Conservation (phyloP, 768 basidiomycete species). For the Galerina marginata region DNA sequence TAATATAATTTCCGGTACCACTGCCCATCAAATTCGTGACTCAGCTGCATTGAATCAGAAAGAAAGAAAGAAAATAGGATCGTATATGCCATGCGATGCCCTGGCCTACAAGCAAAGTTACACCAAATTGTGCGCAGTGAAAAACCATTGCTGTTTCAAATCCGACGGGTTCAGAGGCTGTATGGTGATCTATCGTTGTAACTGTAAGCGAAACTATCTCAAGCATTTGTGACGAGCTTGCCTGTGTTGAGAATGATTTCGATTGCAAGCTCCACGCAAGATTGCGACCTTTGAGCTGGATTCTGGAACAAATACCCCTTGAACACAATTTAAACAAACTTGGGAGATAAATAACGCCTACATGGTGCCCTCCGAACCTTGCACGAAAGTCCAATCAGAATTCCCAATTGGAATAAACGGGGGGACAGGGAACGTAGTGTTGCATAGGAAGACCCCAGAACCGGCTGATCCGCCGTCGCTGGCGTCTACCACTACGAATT, state of each 20-base stretch:
- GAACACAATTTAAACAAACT: not conserved
- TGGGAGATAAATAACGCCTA: not conserved
- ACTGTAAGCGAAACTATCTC: too few species aligned
- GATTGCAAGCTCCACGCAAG: conserved; percentile 16
- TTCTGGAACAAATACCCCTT: not conserved
- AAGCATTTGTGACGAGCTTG: not conserved
- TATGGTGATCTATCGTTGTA: not conserved
- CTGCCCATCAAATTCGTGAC: too few species aligned
- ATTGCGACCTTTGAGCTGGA: conserved; percentile 5
- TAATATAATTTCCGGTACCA: too few species aligned
- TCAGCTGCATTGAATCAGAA: too few species aligned
- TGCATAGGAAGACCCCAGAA: conserved; percentile 9
- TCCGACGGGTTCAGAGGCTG: conserved; percentile 9
- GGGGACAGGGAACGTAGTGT: conserved; percentile 4
- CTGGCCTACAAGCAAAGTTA: not conserved
- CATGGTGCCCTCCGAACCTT: conserved; percentile 9
- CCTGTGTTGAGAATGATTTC: conserved; percentile 10
- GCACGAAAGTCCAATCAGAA: conserved; percentile 12
- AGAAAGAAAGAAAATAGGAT: too few species aligned
- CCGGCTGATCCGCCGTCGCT: conserved; percentile 3
- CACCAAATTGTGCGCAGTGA: conserved; percentile 8
- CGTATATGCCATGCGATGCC: too few species aligned
- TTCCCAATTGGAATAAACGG: conserved; percentile 14
- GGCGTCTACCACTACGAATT: conserved; percentile 16
- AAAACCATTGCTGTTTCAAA: conserved; percentile 13